Base-by-base conservation (phyloP, 148 eudicot species). In the Pharnaceum exiguum region DNA sequence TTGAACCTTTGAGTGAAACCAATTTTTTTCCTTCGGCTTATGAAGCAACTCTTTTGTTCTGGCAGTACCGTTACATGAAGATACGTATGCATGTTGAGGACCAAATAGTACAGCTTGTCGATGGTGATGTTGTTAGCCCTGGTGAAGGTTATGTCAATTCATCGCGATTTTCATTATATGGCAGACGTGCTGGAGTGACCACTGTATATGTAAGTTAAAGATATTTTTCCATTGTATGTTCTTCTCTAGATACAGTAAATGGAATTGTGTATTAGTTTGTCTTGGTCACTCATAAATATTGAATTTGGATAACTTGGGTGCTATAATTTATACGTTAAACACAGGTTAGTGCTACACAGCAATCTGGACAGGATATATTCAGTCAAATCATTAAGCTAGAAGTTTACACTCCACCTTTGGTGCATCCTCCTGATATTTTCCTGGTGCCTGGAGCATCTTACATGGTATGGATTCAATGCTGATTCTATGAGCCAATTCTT, bases 361-460 rank as follows among this genome's bases (percentile, higher is more conserved):
- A 76, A 55, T 77, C 90, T 62, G 95, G 97, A 28, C 71, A 23
- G 60, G 86, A 90, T 65, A 79, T 90, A 62, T 37, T 48, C 63
- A 83, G 84, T 61, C 86, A 86, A 65, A 65, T 60, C 43, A 75
- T 90, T 27, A 76, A 71, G 59, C 84, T 90, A 66, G 97, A 90
- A 76, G 97, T 90, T 23, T 90, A 90, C 72, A 77, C 86, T 39
- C 75, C 80, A 51, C 97, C 90, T 30, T 66, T 57, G 48, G 50
- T 90, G 43, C 78, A 76, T 71, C 97, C 95, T 13, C 64, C 51
- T 65, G 73, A 90, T 51, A 68, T 90, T 60, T 81, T 81, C 44
- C 75, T 90, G 54, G 88, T 81, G 50, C 97, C 97, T 28, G 97
- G 97, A 63, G 95, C 97, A 60, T 81, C 90, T 39, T 90, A 79